Conservation (phyloP, 805 yeast genomes). For the Lachancea sp. region DNA sequence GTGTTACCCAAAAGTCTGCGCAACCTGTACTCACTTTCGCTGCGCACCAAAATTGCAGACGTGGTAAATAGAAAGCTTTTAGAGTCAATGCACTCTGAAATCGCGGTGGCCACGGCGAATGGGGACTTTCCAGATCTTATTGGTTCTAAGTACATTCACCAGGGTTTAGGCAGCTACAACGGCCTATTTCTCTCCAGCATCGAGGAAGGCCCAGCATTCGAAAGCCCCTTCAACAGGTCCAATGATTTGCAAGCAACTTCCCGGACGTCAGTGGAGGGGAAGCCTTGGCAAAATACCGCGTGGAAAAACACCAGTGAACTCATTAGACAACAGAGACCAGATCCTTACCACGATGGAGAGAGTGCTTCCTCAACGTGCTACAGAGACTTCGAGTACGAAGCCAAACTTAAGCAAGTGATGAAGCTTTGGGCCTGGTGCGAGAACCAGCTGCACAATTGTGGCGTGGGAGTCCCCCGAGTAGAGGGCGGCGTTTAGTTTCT, state of each 20-base stretch:
- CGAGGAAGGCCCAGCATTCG: slow-evolving; percentile 13
- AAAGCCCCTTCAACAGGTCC: slow-evolving; percentile 11
- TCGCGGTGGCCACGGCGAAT: slow-evolving; percentile 11
- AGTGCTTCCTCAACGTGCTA: slow-evolving; percentile 2
- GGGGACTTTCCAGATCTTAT: slow-evolving; percentile 20
- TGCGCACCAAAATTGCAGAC: slow-evolving; percentile 61
- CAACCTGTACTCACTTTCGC: slow-evolving; percentile 49
- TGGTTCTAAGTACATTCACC: slow-evolving; percentile 14
- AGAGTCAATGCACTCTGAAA: slow-evolving; percentile 21
- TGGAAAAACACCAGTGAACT: slow-evolving; percentile 15
- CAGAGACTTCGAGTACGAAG: slow-evolving; percentile 21
- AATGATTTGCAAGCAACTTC: slow-evolving; percentile 11
- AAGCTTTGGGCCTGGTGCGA: slow-evolving; percentile 64
- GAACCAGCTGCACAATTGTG: slow-evolving; percentile 39
- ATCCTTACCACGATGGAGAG: neutral
- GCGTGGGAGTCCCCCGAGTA: slow-evolving; percentile 34
- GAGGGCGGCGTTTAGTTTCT: slow-evolving; percentile 14
- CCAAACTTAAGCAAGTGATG: slow-evolving; percentile 46
- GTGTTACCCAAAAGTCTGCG: slow-evolving; percentile 51
- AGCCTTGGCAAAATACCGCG: slow-evolving; percentile 9
- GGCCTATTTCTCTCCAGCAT: slow-evolving; percentile 16
- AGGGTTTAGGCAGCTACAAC: slow-evolving; percentile 9
- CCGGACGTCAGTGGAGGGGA: slow-evolving; percentile 5
- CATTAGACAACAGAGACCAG: slow-evolving; percentile 11
- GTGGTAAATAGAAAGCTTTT: slow-evolving; percentile 52